Evolutionary conservation across 1,284 basidiomycete species (phyloP).

Genomic region (Rhodofomes roseus): DNA sequence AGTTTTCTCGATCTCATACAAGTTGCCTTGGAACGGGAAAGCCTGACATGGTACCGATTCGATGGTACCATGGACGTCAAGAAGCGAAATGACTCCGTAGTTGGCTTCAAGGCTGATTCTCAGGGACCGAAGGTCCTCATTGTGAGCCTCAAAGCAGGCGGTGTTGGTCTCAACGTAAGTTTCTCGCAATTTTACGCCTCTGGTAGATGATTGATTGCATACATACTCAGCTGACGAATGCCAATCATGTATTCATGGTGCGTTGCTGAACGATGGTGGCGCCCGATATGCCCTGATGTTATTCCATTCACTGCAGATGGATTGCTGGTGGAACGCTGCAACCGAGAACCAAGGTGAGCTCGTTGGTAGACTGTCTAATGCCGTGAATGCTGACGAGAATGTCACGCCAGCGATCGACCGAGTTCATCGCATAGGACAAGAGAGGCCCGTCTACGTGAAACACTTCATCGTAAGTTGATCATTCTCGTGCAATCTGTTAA

Average conservation of each 20-base stretch:
- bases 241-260: constrained; percentile 87
- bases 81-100: constrained; percentile 73
- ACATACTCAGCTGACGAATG: constrained; percentile 55
- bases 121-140: constrained; percentile 78
- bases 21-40: constrained; percentile 69
- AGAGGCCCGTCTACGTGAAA: constrained; percentile 83
- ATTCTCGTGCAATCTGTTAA: not conserved
- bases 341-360: constrained; percentile 84
- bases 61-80: constrained; percentile 93
- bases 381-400: not conserved
- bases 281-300: constrained; percentile 3
- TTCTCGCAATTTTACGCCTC: not conserved
- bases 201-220: not conserved
- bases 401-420: constrained; percentile 63
- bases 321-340: constrained; percentile 94
- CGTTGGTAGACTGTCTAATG: not conserved
- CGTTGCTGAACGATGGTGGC: constrained; percentile 12
- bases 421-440: constrained; percentile 83
- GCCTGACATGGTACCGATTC: constrained; percentile 77
- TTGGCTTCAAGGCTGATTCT: constrained; percentile 67
- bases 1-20: constrained; percentile 84
- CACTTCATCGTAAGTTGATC: constrained; percentile 75
- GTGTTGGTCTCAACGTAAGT: constrained; percentile 82
- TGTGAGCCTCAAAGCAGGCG: constrained; percentile 91
- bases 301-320: constrained; percentile 63